phyloP scores from a whole-genome alignment of 352 stramenopile species.

The Phytophthora sp. region DNA sequence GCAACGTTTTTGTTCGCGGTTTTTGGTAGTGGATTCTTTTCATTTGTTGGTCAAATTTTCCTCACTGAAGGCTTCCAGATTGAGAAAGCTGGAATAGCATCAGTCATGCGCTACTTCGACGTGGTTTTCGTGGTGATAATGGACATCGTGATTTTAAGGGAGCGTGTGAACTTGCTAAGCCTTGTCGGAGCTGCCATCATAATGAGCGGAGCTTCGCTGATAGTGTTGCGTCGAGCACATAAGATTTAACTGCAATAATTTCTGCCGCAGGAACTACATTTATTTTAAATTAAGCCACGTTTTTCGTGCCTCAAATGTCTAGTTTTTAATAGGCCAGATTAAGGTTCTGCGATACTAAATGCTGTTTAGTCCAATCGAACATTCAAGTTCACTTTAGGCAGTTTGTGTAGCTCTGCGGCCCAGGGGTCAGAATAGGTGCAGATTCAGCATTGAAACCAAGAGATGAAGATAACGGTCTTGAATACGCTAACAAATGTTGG shows the following conservation, averaged over 20 bases:
- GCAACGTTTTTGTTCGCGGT: background rate
- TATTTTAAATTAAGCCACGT: too few species aligned
- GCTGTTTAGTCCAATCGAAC: too few species aligned
- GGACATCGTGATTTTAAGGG: background rate
- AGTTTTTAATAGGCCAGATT: too few species aligned
- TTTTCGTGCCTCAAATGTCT: too few species aligned
- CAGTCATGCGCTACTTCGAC: constrained; percentile 2
- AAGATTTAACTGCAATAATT: background rate
- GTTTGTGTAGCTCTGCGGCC: too few species aligned
- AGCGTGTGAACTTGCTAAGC: background rate
- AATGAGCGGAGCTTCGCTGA: background rate
- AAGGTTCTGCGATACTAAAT: too few species aligned
- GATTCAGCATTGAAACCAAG: too few species aligned
- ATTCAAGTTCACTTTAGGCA: too few species aligned
- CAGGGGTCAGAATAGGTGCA: too few species aligned
- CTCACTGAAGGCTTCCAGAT: constrained; percentile 2
- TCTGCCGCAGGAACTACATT: too few species aligned
- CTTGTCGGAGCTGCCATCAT: background rate
- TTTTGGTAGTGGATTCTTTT: background rate
- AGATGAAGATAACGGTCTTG: too few species aligned
- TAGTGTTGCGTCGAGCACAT: background rate
- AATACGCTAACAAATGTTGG: background rate
- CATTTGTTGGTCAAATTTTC: background rate
- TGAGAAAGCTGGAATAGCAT: background rate
- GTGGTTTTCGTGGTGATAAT: background rate